A percentile compares a stretch with the other conserved stretches of the same genome.
These are phyloP conservation scores for Aethionema arabicum DNA, from an alignment of 345 rosid genomes.

Conservation along the genomic window DNA sequence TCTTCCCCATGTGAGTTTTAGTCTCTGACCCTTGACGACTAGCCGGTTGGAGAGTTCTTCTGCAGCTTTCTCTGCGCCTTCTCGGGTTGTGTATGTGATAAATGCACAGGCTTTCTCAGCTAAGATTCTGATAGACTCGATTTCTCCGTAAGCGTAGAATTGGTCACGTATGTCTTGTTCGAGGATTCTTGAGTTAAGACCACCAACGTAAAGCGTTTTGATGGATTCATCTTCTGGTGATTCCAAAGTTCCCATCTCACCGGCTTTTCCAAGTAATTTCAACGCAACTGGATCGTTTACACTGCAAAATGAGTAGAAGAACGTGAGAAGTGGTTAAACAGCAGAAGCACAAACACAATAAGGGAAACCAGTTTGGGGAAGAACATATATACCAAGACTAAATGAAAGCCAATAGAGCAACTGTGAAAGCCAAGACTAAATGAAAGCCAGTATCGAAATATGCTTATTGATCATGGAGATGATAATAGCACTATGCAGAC, in stretches of 20 bases:
- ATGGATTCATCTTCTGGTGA: conserved; percentile 91
- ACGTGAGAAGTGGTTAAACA: conserved; percentile 12
- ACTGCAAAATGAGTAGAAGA: conserved; percentile 41
- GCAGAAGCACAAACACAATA: neutral
- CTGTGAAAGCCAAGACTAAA: neutral
- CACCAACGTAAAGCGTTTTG: conserved; percentile 86
- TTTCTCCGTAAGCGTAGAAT: conserved; percentile 89
- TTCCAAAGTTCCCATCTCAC: conserved; percentile 93
- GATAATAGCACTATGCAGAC: neutral
- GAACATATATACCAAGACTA: conserved; percentile 4
- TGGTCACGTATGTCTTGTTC: conserved; percentile 92
- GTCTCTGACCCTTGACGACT: conserved; percentile 81
- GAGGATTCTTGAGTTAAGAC: conserved; percentile 74
- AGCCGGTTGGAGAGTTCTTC: conserved; percentile 86
- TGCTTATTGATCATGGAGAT: neutral
- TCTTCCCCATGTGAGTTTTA: conserved; percentile 95
- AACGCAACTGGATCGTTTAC: conserved; percentile 93
- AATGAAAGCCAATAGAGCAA: conserved; percentile 2
- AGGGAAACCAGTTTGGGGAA: neutral
- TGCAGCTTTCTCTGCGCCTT: conserved; percentile 97
- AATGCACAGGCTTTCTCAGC: conserved; percentile 90
- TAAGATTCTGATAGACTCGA: conserved; percentile 81
- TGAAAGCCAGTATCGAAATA: neutral
- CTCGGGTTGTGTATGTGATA: conserved; percentile 90
- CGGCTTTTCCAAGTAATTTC: conserved; percentile 91